Evolutionary conservation across 1,139 yeast genomes (phyloP), one percentile per base, ranked within the genome.

Genomic region (Candida tropicalis): DNA sequence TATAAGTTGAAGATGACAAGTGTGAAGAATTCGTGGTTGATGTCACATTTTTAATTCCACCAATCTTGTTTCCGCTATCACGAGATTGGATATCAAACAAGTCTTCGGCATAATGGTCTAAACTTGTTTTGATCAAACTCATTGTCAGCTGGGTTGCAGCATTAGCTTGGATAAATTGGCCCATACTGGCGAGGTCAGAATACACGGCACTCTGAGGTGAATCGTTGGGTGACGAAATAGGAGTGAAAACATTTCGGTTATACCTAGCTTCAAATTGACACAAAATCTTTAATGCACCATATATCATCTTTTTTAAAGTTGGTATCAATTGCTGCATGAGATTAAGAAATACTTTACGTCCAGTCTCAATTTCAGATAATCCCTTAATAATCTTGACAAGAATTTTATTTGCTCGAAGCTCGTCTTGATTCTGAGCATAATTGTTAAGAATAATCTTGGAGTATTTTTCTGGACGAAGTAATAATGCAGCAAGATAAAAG

Each of bases 401-500:
- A 6, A 69, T 50, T 29, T 61, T 54, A 1, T 63, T 63, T 44
- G 59, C 68, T 43, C 58, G 62, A 40, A 70, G 54, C 44, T 62
- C 63, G n/a, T 60, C 65, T 36, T 53, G 58, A 22, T 56, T 50
- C 17, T 58, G 60, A 31, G 55, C 56, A 50, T 59, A 70, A 48
- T 52, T 64, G 8, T 46, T 51, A 17, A 58, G 51, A 18, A 64
- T 57, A 13, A 58, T 53, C 25, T 59, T 57, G 11, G 60, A 53
- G 46, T 73, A 68, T 43, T 56, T 59, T 2, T 62, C 63, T 1
- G 79, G 73, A 35, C 70, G 61, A 32, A 77, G 55, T 52, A 73
- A 55, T 16, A 72, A 60, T 2, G 78, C 75, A 3, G 78, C 68
- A 1, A 76, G 67, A 49, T 65, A 70, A 37, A 73, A 68, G 32